phyloP scores from a whole-genome alignment of 2,329 filamentous ascomycete genomes.

The Fusarium sp. region DNA sequence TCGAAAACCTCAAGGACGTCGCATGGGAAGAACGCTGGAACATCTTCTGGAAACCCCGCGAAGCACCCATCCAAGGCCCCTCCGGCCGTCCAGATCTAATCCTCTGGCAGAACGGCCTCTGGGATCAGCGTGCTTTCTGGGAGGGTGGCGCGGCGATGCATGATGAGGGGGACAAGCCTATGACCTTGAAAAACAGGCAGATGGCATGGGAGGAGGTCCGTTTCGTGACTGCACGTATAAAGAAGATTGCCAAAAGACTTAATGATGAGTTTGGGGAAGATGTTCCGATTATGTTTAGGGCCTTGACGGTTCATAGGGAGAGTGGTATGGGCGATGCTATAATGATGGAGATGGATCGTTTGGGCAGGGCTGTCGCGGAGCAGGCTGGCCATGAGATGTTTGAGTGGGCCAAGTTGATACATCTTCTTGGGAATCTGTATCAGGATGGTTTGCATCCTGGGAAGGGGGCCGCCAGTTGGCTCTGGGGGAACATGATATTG shows the following conservation, averaged over 20 bases:
- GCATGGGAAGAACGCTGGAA: constrained; percentile 28
- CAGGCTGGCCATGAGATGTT: constrained; percentile 35
- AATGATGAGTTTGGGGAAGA: constrained; percentile 19
- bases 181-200: constrained; percentile 12
- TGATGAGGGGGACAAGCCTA: not conserved
- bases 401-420: constrained; percentile 28
- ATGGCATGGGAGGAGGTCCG: constrained; percentile 32
- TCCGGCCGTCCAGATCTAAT: constrained; percentile 20
- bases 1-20: constrained; percentile 24
- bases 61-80: constrained; percentile 23
- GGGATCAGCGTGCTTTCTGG: constrained; percentile 31
- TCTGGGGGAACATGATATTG: constrained; percentile 29
- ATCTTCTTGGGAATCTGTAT: constrained; percentile 13
- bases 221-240: constrained; percentile 27
- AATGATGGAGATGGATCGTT: constrained; percentile 31
- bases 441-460: constrained; percentile 20
- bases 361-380: constrained; percentile 25
- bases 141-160: constrained; percentile 15
- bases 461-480: constrained; percentile 28
- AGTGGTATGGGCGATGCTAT: constrained; percentile 25
- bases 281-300: constrained; percentile 25
- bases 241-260: constrained; percentile 11
- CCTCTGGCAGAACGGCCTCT: constrained; percentile 31
- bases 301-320: constrained; percentile 23
- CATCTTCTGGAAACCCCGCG: constrained; percentile 21